Base-by-base conservation (phyloP, 345 rosid species). In the Murraya paniculata region DNA sequence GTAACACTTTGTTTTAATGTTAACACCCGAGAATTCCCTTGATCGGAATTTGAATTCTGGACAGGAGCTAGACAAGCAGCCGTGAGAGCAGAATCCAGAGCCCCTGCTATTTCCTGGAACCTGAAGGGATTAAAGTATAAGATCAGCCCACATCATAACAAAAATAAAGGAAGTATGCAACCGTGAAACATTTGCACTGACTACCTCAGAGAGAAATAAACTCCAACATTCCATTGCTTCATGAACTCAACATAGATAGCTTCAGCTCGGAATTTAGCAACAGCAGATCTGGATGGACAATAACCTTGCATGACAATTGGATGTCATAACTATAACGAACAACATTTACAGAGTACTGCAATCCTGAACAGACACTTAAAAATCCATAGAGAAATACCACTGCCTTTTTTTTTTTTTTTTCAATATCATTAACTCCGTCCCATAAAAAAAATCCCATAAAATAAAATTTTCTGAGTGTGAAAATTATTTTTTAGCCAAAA, bases 31-130 rank as follows among this genome's bases (percentile, higher is more conserved):
- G 83, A 78, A 69, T 75, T 80, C 72, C 31, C 84, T 74, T 85
- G 82, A 81, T 82, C 91, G 79, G 87, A 84, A 45, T 80, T 67
- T 67, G 77, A 84, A 78, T 85, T 89, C 83, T 90, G 90, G 78
- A 89, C 82, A 57, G 91, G 90, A 75, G 88, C 85, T 62, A 97
- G 92, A 85, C 86, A 88, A 66, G 92, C n/a, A 30, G 88, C 81
- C 61, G 75, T 55, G 77, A 97, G 98, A 55, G 92, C 93, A 76
- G 97, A 88, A 82, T 94, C 98, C 81, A 97, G 81, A 83, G 87
- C 87, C 77, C 98, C 98, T 16, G 99, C 98, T 86, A 97, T 91
- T 85, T 93, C 98, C 90, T 97, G 99, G 85, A 97, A 93, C 88
- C 99, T 97, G 90, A 77, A 69, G 77, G 71, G 28, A 83, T 48